Base-by-base conservation (phyloP, 805 yeast genomes). In the Metschnikowia koreensis region DNA sequence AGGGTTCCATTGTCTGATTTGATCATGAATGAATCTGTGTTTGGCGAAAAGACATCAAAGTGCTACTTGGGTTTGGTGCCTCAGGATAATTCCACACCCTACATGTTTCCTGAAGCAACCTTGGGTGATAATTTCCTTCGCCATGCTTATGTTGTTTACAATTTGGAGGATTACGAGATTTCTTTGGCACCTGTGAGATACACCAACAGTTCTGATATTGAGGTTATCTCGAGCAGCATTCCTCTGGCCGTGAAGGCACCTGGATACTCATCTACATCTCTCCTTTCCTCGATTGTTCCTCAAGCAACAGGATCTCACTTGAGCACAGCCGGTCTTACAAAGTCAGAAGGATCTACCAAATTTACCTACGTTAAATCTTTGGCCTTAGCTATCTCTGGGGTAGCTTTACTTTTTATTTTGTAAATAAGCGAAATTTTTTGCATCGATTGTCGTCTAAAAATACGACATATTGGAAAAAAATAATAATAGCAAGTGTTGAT, bases 111-210 rank as follows among this genome's bases (percentile, higher is more conserved):
- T 3, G 29, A 27, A 38, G 57, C 69, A 16, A 74, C 83, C 48
- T 70, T 87, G 37, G 94, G 93, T 11, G 90, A 85, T 61, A 76
- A 79, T 39, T 79, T 87, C 61, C 67, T 87, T 56, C 73, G 88
- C 49, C 76, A 80, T 50, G 83, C 84, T 2, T 86, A 84, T 64
- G 75, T 82, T 28, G 88, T 84, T 13, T 83, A 78, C 65, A 86
- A 87, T 64, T 66, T 83, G 46, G 88, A 82, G 29, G 77, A 77
- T 60, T 67, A 66, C 43, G 74, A 80, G 60, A 70, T 86, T 38
- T 81, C 87, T 2, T 56, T 86, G 60, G 87, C 83, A 26, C 80
- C 76, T 45, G 55, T 52, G 39, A 57, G 55, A 15, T 59, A 56
- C 52, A 50, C 64, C 7, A 57, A 53, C 16, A 65, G 63, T 15